Conservation (phyloP, 768 basidiomycete genomes). For the Tricholoma furcatifolium region DNA sequence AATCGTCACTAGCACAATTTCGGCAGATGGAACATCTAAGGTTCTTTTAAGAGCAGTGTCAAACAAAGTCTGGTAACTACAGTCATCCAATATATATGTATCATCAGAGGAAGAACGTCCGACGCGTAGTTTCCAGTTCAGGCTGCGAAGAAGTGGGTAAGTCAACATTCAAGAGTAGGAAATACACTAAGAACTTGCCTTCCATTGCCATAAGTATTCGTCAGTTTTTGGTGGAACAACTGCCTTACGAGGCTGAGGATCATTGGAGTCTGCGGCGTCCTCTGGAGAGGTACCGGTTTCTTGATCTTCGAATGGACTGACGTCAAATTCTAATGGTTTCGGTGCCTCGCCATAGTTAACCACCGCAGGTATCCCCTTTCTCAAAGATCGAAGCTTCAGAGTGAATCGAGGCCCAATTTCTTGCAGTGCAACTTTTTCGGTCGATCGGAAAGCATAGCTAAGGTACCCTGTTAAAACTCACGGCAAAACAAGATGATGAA, state of each 20-base stretch:
- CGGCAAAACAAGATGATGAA: not conserved
- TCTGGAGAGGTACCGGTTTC: slow-evolving; percentile 23
- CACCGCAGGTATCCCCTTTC: slow-evolving; percentile 86
- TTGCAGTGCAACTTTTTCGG: slow-evolving; percentile 89
- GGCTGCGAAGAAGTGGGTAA: slow-evolving; percentile 48
- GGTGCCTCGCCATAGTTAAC: slow-evolving; percentile 64
- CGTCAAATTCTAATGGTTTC: slow-evolving; percentile 53
- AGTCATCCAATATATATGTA: not conserved
- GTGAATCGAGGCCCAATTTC: slow-evolving; percentile 99
- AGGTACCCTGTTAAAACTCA: not conserved
- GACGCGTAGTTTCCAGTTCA: slow-evolving; percentile 87
- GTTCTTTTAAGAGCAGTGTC: too few species aligned
- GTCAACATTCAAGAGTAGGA: not conserved
- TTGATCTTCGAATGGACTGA: slow-evolving; percentile 30
- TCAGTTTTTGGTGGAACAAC: slow-evolving; percentile 65
- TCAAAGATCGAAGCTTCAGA: slow-evolving; percentile 85
- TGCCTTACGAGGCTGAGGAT: slow-evolving; percentile 24
- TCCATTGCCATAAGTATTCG: slow-evolving; percentile 88
- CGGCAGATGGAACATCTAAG: too few species aligned
- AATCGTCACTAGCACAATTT: too few species aligned
- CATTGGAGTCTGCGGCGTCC: slow-evolving; percentile 18
- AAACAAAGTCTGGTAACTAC: not conserved
- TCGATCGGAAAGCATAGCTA: slow-evolving; percentile 90
- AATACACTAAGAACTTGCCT: slow-evolving; percentile 48
- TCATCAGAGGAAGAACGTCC: slow-evolving; percentile 83